These are phyloP conservation scores for Porcisia hertigi DNA, from an alignment of 208 protist genomes.

Conservation along the genomic window DNA sequence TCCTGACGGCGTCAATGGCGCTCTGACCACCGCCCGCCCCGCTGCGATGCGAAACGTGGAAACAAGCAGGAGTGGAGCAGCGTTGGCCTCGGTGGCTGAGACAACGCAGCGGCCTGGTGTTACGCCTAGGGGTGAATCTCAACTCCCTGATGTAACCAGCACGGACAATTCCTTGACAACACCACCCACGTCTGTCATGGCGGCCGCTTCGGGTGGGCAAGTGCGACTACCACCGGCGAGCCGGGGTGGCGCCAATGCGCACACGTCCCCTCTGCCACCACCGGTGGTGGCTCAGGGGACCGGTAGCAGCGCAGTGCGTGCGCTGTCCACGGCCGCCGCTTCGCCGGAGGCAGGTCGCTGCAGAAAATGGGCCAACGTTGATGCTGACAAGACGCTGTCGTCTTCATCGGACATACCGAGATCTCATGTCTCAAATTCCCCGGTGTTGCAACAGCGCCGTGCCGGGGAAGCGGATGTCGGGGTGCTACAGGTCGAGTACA, in stretches of 20 bases:
- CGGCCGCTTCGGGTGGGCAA: background rate
- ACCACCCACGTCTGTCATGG: constrained; percentile 3
- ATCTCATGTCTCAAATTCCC: background rate
- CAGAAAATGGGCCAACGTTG: background rate
- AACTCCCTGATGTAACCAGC: constrained; percentile 16
- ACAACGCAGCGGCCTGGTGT: background rate
- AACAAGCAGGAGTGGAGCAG: background rate
- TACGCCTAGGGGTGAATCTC: constrained; percentile 8
- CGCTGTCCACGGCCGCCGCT: background rate
- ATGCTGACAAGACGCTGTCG: background rate
- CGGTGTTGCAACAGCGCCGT: background rate
- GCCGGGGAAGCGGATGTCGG: background rate
- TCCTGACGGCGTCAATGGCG: background rate
- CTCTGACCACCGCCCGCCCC: background rate
- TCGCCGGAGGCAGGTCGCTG: background rate
- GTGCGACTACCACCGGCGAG: background rate
- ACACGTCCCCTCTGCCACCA: background rate
- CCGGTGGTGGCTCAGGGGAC: constrained; percentile 21
- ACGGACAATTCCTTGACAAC: constrained; percentile 9
- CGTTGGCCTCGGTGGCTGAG: background rate
- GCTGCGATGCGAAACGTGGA: background rate
- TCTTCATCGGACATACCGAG: background rate
- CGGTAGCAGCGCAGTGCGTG: constrained; percentile 23
- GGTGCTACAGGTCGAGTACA: constrained; percentile 7
- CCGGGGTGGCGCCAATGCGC: background rate